Evolutionary conservation across 192 early-diverging fungal genomes (phyloP), one percentile per base, ranked within the genome.

Genomic region (Jimgerdemannia flammicorona): DNA sequence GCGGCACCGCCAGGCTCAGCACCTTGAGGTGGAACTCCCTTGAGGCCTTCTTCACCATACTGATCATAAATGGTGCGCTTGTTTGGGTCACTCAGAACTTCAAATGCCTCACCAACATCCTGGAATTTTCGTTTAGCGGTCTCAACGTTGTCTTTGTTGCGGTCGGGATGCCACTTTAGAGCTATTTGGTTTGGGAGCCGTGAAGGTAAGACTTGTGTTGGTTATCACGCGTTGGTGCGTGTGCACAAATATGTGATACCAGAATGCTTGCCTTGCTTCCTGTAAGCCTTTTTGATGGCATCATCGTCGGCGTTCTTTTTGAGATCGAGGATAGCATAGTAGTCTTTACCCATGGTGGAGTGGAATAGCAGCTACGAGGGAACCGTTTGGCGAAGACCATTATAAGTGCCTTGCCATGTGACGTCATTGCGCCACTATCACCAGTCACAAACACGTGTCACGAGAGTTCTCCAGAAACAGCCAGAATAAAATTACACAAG

Each of bases 91-190:
- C 93, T 95, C 2, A 99, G 86, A 19, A 95, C 92, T 80, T 99
- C 98, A 79, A 95, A 99, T 4, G 98, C 97, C 85, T 98, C 96
- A 59, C 95, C 95, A 63, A 99, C 93, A 43, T 99, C 97, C 81
- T 99, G 97, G 85, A 99, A 99, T 77, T 91, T 95, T 72, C 87
- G 84, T 70, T 95, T 89, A 29, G 94, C 93, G 29, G 77, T 70
- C 72, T 88, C 88, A 73, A 84, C 84, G 67, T 90, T 87, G 71
- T 92, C 88, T 43, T 83, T 86, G 70, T 80, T 83, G 73, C 92
- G 79, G 77, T 94, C 93, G 8, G 93, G 93, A 86, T 94, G 93
- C 91, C 91, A 93, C 77, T 94, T 94, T 40, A 94, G 79, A 44
- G 93, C 93, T 75, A 29, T 11, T 43, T 3, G 39, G 72, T 64